Evolutionary conservation across 2,329 filamentous ascomycete species (phyloP), one percentile per base, ranked within the genome.

Genomic region (Passalora sequoiae): DNA sequence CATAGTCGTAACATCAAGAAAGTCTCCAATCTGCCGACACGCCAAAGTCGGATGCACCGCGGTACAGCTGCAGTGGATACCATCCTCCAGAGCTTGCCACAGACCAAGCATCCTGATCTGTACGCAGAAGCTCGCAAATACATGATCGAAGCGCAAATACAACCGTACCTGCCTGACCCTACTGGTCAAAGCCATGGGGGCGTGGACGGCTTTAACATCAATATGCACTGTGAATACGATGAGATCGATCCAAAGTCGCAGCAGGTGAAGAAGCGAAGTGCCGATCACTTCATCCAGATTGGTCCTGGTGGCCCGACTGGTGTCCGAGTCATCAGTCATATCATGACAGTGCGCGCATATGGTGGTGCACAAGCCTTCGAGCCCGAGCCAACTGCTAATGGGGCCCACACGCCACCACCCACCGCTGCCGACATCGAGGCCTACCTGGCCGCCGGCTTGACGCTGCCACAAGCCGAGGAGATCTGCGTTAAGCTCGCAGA

Each of bases 211-310:
- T 77, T 94, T 51, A 75, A 86, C 38, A 77, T 94, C 53, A 83
- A 77, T 6, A 75, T 91, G n/a, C 85, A 92, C 56, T 86, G 88
- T 50, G 85, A 91, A 58, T 94, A 88, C 47, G 81, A 91, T 37
- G 89, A 95, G 60, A 70, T 82, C 13, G 78, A 85, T 53, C 63
- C 69, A 3, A 65, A 66, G 12, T 75, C 73, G 16, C 70, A 74
- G 36, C 73, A 76, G 32, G 76, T 75, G 73, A 55, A 54, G 78
- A 81, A 60, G 8, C 81, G 88, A 47, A 88, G 84, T 62, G 94
- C 94, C 65, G 87, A 89, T 41, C 81, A 89, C 38, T 84, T 80
- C 0, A 87, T 94, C 60, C 55, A 67, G 65, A 51, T 84, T 80
- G 0, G 88, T 94, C 60, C 70, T 89, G 29, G 73, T 94, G 75